Percentiles rank a stretch among this genome's conserved stretches.
Conservation (phyloP, 1,284 basidiomycete genomes). For the Cryptococcus wingfieldii region DNA sequence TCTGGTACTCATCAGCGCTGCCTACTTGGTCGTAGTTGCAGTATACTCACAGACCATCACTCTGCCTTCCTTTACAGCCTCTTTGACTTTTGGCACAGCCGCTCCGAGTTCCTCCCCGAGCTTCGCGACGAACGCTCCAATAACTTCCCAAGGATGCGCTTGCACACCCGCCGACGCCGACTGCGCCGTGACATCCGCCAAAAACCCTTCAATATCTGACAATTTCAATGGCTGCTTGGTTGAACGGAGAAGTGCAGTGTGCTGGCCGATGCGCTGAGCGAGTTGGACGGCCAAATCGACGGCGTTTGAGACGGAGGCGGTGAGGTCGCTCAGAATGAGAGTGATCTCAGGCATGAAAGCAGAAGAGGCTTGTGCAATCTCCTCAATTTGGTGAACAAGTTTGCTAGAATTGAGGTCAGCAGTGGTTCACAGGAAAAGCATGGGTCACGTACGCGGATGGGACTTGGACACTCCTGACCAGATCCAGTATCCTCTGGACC, state of each 20-base stretch:
- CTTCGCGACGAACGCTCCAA: constrained; percentile 64
- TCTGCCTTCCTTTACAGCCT: constrained; percentile 58
- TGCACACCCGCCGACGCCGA: constrained; percentile 44
- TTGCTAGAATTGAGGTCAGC: constrained; percentile 56
- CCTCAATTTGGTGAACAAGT: constrained; percentile 75
- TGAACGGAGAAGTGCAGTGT: constrained; percentile 67
- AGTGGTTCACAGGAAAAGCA: background rate
- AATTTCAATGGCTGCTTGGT: constrained; percentile 74
- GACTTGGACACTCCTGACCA: constrained; percentile 72
- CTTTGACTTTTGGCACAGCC: constrained; percentile 66
- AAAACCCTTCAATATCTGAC: constrained; percentile 63
- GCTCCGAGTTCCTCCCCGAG: constrained; percentile 67
- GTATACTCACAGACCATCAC: constrained; percentile 64
- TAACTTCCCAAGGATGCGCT: constrained; percentile 68
- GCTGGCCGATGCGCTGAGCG: constrained; percentile 76
- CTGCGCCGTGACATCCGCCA: constrained; percentile 58
- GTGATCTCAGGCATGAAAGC: constrained; percentile 69
- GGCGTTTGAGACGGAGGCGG: constrained; percentile 68
- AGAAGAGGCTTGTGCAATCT: constrained; percentile 64
- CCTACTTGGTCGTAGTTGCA: background rate
- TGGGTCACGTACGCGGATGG: constrained; percentile 63
- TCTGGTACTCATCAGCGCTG: constrained; percentile 53
- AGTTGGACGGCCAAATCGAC: constrained; percentile 89
- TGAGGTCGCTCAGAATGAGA: constrained; percentile 66
- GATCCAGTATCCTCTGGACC: constrained; percentile 72